Percentiles rank a stretch among this genome's conserved stretches.
phyloP scores from a whole-genome alignment of 352 stramenopile species.

The Phytophthora nicotianae region DNA sequence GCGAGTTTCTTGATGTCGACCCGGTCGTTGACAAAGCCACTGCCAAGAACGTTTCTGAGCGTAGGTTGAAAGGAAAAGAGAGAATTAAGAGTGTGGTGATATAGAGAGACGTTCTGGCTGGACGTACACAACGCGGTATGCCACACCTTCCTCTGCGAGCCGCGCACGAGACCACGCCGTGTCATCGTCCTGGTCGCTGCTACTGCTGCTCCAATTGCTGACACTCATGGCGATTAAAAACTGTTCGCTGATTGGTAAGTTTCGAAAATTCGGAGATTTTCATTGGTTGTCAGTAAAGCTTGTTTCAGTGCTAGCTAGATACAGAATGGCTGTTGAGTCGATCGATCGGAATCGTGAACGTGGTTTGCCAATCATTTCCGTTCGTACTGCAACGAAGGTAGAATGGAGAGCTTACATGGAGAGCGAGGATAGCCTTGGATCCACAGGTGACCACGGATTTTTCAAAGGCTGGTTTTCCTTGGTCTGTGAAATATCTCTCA shows the following conservation, averaged over 20 bases:
- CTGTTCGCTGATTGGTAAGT: conserved; percentile 25
- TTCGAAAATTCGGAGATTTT: too few relatives aligned
- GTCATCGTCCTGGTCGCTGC: conserved; percentile 23
- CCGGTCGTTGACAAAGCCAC: conserved; percentile 54
- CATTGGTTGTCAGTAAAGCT: too few relatives aligned
- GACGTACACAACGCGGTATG: conserved; percentile 64
- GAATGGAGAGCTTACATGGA: too few relatives aligned
- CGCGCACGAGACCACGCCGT: conserved; percentile 45
- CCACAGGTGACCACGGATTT: not conserved
- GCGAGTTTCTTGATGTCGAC: conserved; percentile 71
- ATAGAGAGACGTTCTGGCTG: not conserved
- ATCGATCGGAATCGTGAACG: too few relatives aligned
- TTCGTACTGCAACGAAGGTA: too few relatives aligned
- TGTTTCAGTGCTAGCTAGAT: too few relatives aligned
- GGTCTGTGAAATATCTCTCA: not conserved
- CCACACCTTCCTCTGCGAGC: conserved; percentile 56
- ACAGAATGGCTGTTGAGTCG: too few relatives aligned
- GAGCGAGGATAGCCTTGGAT: too few relatives aligned
- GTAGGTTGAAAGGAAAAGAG: not conserved
- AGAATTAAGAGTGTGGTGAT: not conserved
- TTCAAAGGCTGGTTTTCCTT: not conserved
- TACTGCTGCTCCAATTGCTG: conserved; percentile 34
- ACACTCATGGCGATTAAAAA: conserved; percentile 27
- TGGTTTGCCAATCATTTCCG: too few relatives aligned
- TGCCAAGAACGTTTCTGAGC: conserved; percentile 65